phyloP scores from a whole-genome alignment of 1,139 yeast species.

The Taiozyma sp. region DNA sequence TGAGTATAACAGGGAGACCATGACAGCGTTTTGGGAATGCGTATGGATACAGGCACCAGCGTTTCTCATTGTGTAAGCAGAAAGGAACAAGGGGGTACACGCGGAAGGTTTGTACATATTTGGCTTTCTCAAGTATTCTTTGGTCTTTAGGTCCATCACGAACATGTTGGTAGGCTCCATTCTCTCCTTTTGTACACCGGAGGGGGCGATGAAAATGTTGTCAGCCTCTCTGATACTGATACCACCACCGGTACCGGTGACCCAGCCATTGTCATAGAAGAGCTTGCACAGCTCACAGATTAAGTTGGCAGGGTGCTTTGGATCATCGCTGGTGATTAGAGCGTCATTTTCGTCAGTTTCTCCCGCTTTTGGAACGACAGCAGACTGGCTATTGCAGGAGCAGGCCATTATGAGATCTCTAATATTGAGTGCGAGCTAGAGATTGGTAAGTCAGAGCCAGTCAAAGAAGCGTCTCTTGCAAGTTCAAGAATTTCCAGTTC shows the following conservation, averaged over 20 bases:
- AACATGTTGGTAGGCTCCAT: slow-evolving; percentile 81
- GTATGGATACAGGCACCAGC: slow-evolving; percentile 97
- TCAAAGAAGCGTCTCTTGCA: too few relatives aligned
- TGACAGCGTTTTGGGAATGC: slow-evolving; percentile 85
- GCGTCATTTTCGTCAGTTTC: slow-evolving; percentile 21
- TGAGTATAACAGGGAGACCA: slow-evolving; percentile 68
- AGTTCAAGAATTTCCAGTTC: not conserved
- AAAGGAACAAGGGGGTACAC: slow-evolving; percentile 84
- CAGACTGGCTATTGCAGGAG: not conserved
- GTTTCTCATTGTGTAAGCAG: slow-evolving; percentile 62
- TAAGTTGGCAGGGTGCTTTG: slow-evolving; percentile 77
- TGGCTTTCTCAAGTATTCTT: slow-evolving; percentile 58
- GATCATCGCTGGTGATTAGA: slow-evolving; percentile 43
- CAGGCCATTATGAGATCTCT: not conserved
- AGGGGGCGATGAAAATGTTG: slow-evolving; percentile 77
- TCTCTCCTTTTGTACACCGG: slow-evolving; percentile 93
- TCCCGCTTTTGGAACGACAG: slow-evolving; percentile 1
- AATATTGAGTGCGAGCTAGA: not conserved
- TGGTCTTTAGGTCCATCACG: slow-evolving; percentile 58
- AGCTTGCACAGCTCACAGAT: slow-evolving; percentile 78
- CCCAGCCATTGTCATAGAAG: slow-evolving; percentile 85
- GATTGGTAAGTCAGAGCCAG: too few relatives aligned
- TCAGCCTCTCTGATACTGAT: slow-evolving; percentile 64
- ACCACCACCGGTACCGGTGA: slow-evolving; percentile 96
- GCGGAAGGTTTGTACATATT: slow-evolving; percentile 78